phyloP scores from a whole-genome alignment of 2,329 filamentous ascomycete species.

The Dendryphion nanum region DNA sequence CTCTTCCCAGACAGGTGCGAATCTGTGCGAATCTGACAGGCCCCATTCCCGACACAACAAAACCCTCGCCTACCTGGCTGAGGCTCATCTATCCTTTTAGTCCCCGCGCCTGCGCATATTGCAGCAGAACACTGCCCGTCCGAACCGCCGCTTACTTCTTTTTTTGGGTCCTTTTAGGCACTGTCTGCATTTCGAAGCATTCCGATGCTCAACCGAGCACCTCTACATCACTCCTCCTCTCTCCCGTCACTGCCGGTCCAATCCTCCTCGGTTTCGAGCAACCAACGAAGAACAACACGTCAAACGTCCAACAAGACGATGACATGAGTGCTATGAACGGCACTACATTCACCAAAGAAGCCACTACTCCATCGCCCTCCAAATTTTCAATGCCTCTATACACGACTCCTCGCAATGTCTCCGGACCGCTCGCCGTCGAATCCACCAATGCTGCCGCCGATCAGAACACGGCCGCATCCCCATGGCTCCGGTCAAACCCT shows the following conservation, averaged over 20 bases:
- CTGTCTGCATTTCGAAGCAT: neutral
- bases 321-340: constrained; percentile 33
- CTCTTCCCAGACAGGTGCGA: too few species aligned
- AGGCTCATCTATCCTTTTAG: too few species aligned
- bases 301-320: too few species aligned
- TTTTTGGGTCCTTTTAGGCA: too few species aligned
- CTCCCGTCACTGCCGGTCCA: neutral
- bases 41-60: too few species aligned
- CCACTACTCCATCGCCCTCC: constrained; percentile 12
- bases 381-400: constrained; percentile 24
- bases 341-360: constrained; percentile 10
- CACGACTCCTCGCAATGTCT: constrained; percentile 28
- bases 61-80: too few species aligned
- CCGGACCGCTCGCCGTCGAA: constrained; percentile 33
- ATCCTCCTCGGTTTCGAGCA: too few species aligned
- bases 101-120: too few species aligned
- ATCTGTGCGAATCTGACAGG: too few species aligned
- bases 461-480: constrained; percentile 14
- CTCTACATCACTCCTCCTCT: neutral
- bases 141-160: too few species aligned
- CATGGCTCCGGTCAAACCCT: constrained; percentile 29
- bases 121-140: too few species aligned
- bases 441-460: constrained; percentile 21
- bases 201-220: neutral
- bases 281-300: neutral